Evolutionary conservation across 2,329 filamentous ascomycete species (phyloP), one percentile per base, ranked within the genome.

Genomic region (Talaromyces sp.): DNA sequence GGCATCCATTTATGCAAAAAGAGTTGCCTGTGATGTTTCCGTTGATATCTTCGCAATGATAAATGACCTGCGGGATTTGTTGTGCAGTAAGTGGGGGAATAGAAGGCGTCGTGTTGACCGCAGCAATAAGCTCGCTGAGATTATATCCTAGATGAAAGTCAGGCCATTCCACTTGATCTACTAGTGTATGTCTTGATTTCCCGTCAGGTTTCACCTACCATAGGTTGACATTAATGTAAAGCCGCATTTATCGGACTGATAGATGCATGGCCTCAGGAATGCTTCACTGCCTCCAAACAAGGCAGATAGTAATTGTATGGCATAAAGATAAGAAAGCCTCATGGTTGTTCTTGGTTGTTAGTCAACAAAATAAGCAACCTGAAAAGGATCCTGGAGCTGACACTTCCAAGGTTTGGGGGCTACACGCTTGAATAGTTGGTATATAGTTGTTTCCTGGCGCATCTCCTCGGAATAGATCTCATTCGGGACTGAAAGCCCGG

Each of bases 191-290:
- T 35, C 8, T 22, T 35, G 4, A 13, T 3, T 11, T 7, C 14
- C 19, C 6, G 7, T 30, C 22, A 42, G 14, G 7, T 44, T 13
- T n/a, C 14, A 14, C 47, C n/a, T 54, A 56, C 56, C 56, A 36
- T 56, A 56, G 10, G 40, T 32, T 24, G 48, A 47, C 11, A 53
- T 55, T 36, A 58, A 48, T 13, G 56, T 56, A 20, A 32, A 48
- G 45, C 56, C 56, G 33, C 56, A 58, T 49, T 58, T 58, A 14
- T 58, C 53, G n/a, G 53, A 17, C 39, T 56, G 54, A 16, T 58
- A 58, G 22, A 58, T 50, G 39, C 56, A 59, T 47, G 56, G 51
- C 22, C n/a, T 52, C 20, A 42, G 22, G 37, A 50, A 59, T n/a
- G 51, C 49, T 10, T 48, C 24, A 14, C 32, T 47, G 19, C 45